Evolutionary conservation across 352 stramenopile genomes (phyloP).

Genomic region (Nothophytophthora sp.): DNA sequence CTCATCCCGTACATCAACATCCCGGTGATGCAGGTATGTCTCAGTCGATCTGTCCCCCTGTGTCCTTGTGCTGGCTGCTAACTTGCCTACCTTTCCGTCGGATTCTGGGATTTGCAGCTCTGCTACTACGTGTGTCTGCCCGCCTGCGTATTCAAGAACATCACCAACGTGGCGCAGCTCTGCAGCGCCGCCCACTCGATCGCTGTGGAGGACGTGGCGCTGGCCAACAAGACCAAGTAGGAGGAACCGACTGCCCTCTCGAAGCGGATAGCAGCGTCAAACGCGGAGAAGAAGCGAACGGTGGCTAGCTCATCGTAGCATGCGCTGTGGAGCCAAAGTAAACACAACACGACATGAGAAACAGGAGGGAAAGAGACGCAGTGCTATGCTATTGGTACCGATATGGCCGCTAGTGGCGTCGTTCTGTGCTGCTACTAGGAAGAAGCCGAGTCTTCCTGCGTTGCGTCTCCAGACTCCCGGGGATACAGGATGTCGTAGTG

Average conservation of each 20-base stretch:
- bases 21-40: conserved; percentile 54
- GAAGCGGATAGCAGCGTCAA: no score
- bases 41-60: neutral
- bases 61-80: neutral
- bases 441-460: conserved; percentile 4
- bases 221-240: conserved; percentile 64
- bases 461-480: conserved; percentile 5
- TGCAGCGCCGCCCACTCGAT: conserved; percentile 81
- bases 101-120: conserved; percentile 38
- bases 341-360: no score
- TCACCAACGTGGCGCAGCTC: conserved; percentile 93
- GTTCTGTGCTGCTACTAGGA: conserved; percentile 1
- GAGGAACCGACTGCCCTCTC: no score
- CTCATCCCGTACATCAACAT: conserved; percentile 58
- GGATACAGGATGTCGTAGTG: conserved; percentile 97
- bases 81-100: neutral
- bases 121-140: conserved; percentile 90
- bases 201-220: conserved; percentile 58
- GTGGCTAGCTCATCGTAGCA: no score
- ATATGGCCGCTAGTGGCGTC: neutral
- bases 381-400: neutral
- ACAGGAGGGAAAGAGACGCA: conserved; percentile 2
- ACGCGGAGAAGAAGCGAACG: no score
- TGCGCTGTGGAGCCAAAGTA: no score
- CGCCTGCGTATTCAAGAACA: conserved; percentile 91